These are phyloP conservation scores for Penicillium steckii DNA, from an alignment of 495 filamentous ascomycete species.

Conservation along the genomic window DNA sequence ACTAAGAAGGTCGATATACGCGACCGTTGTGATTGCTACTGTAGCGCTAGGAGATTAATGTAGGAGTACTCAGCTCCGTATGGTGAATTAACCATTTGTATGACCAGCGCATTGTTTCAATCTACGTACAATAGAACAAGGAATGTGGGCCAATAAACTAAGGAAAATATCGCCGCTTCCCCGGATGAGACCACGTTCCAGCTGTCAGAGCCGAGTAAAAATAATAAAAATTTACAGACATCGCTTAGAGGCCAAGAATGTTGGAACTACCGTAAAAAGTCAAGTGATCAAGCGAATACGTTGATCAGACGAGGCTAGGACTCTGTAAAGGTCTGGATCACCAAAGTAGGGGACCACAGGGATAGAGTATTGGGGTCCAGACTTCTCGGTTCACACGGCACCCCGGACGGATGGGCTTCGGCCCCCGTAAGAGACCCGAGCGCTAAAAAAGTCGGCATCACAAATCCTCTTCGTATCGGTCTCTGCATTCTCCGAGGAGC, in stretches of 20 bases:
- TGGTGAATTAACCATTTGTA: background rate
- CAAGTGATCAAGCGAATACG: background rate
- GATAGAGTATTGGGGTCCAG: conserved; percentile 9
- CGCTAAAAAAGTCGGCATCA: conserved; percentile 2
- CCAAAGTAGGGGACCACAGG: background rate
- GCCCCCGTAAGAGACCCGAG: conserved; percentile 10
- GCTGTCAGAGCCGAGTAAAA: conserved; percentile 5
- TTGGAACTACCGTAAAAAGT: background rate
- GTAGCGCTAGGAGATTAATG: background rate
- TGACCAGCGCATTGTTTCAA: background rate
- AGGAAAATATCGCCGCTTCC: conserved; percentile 7
- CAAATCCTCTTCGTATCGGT: background rate
- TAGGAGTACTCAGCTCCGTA: too few relatives aligned
- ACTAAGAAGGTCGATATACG: background rate
- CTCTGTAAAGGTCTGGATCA: background rate
- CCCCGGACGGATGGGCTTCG: conserved; percentile 20
- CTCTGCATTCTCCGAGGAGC: background rate
- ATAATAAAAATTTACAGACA: too few relatives aligned
- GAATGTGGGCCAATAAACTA: background rate
- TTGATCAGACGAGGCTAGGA: background rate
- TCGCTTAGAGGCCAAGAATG: conserved; percentile 1
- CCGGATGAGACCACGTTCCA: conserved; percentile 10
- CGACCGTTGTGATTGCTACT: background rate
- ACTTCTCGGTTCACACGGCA: conserved; percentile 21
- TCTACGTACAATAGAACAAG: background rate